These are phyloP conservation scores for Zea luxurians DNA, from an alignment of 176 grass and related monocot genomes.

Conservation along the genomic window DNA sequence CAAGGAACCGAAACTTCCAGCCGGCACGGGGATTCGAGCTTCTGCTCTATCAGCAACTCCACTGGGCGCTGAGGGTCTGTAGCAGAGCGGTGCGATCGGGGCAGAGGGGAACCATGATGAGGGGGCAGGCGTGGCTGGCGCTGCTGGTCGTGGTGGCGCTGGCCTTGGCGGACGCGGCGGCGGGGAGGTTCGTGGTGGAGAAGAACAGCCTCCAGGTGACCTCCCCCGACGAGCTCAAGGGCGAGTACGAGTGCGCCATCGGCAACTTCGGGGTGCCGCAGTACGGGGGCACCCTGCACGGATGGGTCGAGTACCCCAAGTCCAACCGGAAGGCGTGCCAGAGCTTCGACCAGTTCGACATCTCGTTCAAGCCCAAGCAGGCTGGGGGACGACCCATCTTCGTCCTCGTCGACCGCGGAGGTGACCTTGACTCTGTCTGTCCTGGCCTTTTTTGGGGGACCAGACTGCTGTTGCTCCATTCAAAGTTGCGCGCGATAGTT, in stretches of 20 bases:
- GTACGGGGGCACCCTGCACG: constrained; percentile 82
- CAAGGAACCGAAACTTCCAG: not conserved
- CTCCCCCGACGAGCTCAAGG: constrained; percentile 64
- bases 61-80: not conserved
- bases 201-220: constrained; percentile 80
- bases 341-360: constrained; percentile 60
- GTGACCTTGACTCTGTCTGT: constrained; percentile 27
- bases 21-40: not conserved
- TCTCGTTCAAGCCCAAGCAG: constrained; percentile 58
- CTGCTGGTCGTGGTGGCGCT: constrained; percentile 31
- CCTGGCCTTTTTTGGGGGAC: not conserved
- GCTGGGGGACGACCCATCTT: constrained; percentile 60
- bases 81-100: not conserved
- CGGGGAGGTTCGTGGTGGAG: constrained; percentile 82
- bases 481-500: not conserved
- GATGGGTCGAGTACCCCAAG: constrained; percentile 68
- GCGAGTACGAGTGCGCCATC: constrained; percentile 79
- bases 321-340: constrained; percentile 65
- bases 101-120: constrained; percentile 36
- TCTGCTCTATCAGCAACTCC: not conserved
- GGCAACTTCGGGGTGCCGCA: constrained; percentile 87
- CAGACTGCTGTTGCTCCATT: not conserved
- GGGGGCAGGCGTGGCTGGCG: constrained; percentile 45
- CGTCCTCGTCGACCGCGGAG: constrained; percentile 74
- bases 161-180: constrained; percentile 32